phyloP scores from a whole-genome alignment of 305 asterid genomes.

The Euphrasia arctica region DNA sequence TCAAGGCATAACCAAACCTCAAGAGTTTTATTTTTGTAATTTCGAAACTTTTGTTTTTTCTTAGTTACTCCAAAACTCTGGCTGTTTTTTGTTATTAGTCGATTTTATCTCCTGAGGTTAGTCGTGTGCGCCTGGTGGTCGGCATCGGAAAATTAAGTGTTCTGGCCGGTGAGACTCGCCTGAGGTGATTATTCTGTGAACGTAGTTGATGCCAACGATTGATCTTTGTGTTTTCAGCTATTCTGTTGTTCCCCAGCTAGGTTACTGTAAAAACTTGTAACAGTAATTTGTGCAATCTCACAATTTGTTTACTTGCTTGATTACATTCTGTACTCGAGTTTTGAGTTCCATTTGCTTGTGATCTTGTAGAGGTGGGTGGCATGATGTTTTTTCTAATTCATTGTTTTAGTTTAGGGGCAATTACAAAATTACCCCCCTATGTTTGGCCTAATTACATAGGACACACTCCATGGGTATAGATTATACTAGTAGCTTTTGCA shows the following conservation, averaged over 20 bases:
- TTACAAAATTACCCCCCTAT: not conserved
- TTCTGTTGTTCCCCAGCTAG: too few relatives aligned
- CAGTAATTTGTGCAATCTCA: slow-evolving; percentile 20
- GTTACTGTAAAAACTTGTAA: not conserved
- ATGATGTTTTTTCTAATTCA: not conserved
- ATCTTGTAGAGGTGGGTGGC: not conserved
- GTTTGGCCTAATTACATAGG: not conserved
- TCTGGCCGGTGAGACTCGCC: slow-evolving; percentile 46
- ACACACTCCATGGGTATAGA: not conserved
- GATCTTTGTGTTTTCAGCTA: not conserved
- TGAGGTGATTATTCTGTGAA: slow-evolving; percentile 51
- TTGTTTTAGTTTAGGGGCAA: not conserved
- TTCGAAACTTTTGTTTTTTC: not conserved
- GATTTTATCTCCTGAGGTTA: slow-evolving; percentile 24
- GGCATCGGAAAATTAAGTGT: slow-evolving; percentile 31
- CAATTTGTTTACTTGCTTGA: slow-evolving; percentile 14
- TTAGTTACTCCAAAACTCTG: not conserved
- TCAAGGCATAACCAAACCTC: not conserved
- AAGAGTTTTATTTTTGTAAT: not conserved
- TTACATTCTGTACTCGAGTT: slow-evolving; percentile 12
- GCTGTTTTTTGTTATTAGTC: not conserved
- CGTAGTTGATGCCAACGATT: slow-evolving; percentile 32
- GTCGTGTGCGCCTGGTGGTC: slow-evolving; percentile 63
- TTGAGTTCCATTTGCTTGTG: slow-evolving; percentile 9
- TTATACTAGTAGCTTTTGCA: not conserved